A percentile compares a stretch with the other conserved stretches of the same genome.
Conservation (phyloP, 2,329 filamentous ascomycete species). For the Acrocalymma vagum region DNA sequence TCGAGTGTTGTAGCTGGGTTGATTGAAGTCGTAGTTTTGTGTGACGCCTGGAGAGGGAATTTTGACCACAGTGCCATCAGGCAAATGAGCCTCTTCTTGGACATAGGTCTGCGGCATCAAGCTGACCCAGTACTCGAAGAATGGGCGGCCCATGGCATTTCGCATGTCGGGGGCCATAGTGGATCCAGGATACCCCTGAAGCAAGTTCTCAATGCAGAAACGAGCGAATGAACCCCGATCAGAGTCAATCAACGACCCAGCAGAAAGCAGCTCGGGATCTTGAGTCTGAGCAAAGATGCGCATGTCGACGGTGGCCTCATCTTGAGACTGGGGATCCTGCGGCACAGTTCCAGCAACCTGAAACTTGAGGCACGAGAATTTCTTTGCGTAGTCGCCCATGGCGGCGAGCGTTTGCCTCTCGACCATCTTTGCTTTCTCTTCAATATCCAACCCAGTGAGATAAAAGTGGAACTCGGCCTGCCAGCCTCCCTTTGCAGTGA, state of each 20-base stretch:
- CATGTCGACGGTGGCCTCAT: slow-evolving; percentile 35
- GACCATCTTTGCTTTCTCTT: slow-evolving; percentile 54
- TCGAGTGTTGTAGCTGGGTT: slow-evolving; percentile 19
- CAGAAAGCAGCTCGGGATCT: slow-evolving; percentile 23
- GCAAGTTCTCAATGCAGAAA: slow-evolving; percentile 26
- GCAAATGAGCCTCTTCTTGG: slow-evolving; percentile 23
- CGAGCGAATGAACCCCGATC: slow-evolving; percentile 29
- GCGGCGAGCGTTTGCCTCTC: slow-evolving; percentile 42
- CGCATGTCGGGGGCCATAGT: slow-evolving; percentile 33
- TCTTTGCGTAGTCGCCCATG: slow-evolving; percentile 46
- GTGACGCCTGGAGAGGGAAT: slow-evolving; percentile 20
- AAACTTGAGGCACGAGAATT: slow-evolving; percentile 47
- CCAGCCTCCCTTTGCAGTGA: slow-evolving; percentile 55
- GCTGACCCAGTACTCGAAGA: slow-evolving; percentile 31
- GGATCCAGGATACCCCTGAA: slow-evolving; percentile 29
- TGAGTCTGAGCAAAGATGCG: slow-evolving; percentile 32
- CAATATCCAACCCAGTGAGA: slow-evolving; percentile 54
- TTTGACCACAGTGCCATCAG: slow-evolving; percentile 19
- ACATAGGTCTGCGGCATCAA: slow-evolving; percentile 23
- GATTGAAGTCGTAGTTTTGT: slow-evolving; percentile 21
- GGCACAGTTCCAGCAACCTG: slow-evolving; percentile 42
- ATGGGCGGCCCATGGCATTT: slow-evolving; percentile 26
- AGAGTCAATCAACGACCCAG: slow-evolving; percentile 22
- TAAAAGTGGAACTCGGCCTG: slow-evolving; percentile 57
- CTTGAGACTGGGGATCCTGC: slow-evolving; percentile 26